Conservation (phyloP, 495 filamentous ascomycete genomes). For the Apiosordaria backusii region DNA sequence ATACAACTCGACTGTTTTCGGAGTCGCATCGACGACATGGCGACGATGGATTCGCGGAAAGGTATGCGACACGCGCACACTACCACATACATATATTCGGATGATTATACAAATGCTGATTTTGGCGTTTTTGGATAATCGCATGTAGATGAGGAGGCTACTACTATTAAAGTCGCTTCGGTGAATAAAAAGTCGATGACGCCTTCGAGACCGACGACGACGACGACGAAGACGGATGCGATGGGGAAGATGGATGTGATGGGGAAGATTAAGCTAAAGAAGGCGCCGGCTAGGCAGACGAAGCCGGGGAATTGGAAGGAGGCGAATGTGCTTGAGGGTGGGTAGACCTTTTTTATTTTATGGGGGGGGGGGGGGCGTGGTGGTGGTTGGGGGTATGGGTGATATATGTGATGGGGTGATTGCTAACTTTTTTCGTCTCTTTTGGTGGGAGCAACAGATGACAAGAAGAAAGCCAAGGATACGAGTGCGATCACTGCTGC, state of each 20-base stretch:
- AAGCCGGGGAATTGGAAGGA: conserved; percentile 57
- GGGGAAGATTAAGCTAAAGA: conserved; percentile 64
- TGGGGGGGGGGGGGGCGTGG: too few relatives aligned
- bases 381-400: conserved; percentile 1
- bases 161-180: conserved; percentile 56
- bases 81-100: neutral
- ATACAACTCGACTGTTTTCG: conserved; percentile 13
- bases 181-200: conserved; percentile 50
- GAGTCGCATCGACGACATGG: conserved; percentile 9
- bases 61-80: conserved; percentile 13
- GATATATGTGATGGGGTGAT: conserved; percentile 30
- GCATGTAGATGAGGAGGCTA: conserved; percentile 47
- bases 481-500: conserved; percentile 34
- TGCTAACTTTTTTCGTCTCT: neutral
- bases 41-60: conserved; percentile 35
- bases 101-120: neutral
- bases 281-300: conserved; percentile 53
- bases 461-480: conserved; percentile 46
- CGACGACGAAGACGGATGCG: too few relatives aligned
- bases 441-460: conserved; percentile 21
- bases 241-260: neutral
- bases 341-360: conserved; percentile 15
- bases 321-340: conserved; percentile 53
- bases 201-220: neutral
- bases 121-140: neutral